Conservation (phyloP, 2,329 filamentous ascomycete species). For the Epicoccum nigrum region DNA sequence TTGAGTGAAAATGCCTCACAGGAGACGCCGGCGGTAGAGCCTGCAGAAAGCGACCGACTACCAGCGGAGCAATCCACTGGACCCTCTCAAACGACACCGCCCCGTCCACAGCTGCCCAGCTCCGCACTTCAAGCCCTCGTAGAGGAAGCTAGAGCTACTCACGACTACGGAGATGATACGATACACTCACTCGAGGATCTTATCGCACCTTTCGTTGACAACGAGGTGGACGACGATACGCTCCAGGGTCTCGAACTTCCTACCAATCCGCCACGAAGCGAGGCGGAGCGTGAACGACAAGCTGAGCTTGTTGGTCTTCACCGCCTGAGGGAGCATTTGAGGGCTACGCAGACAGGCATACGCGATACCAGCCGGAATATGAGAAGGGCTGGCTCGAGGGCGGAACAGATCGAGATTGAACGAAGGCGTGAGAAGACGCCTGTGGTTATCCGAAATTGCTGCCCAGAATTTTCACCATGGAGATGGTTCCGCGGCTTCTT, state of each 20-base stretch:
- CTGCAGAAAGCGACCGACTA: constrained; percentile 5
- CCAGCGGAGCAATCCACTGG: constrained; percentile 6
- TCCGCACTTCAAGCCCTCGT: constrained; percentile 51
- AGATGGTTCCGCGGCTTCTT: constrained; percentile 35
- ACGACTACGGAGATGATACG: constrained; percentile 54
- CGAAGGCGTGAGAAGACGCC: constrained; percentile 17
- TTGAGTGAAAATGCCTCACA: constrained; percentile 19
- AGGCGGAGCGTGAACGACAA: constrained; percentile 50
- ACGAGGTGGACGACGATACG: constrained; percentile 42
- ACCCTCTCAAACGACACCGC: neutral
- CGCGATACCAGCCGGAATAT: constrained; percentile 53
- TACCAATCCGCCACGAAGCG: constrained; percentile 40
- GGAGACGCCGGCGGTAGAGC: constrained; percentile 12
- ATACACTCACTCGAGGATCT: constrained; percentile 56
- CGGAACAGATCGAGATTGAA: constrained; percentile 43
- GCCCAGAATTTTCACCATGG: constrained; percentile 27
- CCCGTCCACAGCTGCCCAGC: constrained; percentile 36
- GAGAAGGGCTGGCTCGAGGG: constrained; percentile 48
- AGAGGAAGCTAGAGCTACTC: constrained; percentile 43
- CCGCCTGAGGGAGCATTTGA: constrained; percentile 50
- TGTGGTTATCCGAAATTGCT: constrained; percentile 3
- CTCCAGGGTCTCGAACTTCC: constrained; percentile 39
- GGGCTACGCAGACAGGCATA: constrained; percentile 50
- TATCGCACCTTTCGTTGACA: constrained; percentile 37
- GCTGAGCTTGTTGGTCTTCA: constrained; percentile 52